Conservation (phyloP, 208 protist genomes). For the Acanthamoeba lenticulata region DNA sequence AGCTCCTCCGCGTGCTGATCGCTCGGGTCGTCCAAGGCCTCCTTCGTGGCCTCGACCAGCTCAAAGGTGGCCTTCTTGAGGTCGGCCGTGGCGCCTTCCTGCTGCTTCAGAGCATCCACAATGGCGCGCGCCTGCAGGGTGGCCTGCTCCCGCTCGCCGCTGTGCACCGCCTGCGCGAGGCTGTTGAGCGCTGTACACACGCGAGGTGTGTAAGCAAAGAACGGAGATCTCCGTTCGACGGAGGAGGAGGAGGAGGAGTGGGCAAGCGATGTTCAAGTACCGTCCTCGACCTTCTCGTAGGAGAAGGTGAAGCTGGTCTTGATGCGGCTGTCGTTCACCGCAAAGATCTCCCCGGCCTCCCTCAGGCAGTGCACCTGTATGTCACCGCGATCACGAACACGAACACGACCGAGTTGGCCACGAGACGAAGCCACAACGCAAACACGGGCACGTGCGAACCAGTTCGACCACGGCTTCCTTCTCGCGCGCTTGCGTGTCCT, state of each 20-base stretch:
- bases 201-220: background rate
- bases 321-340: background rate
- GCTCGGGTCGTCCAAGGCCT: background rate
- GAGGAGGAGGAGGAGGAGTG: background rate
- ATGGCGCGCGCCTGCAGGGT: background rate
- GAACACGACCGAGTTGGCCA: background rate
- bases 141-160: background rate
- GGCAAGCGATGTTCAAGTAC: background rate
- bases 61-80: background rate
- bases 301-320: background rate
- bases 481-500: background rate
- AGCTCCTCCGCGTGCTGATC: background rate
- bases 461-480: background rate
- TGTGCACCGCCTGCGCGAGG: slow-evolving; percentile 1
- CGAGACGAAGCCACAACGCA: background rate
- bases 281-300: background rate
- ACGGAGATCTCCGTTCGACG: background rate
- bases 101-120: background rate
- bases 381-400: background rate
- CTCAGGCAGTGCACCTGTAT: background rate
- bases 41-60: background rate
- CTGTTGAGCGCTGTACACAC: background rate
- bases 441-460: background rate
- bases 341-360: background rate
- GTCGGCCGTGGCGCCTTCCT: background rate